Evolutionary conservation across 1,139 yeast species (phyloP).

Genomic region (Scheffersomyces titani): DNA sequence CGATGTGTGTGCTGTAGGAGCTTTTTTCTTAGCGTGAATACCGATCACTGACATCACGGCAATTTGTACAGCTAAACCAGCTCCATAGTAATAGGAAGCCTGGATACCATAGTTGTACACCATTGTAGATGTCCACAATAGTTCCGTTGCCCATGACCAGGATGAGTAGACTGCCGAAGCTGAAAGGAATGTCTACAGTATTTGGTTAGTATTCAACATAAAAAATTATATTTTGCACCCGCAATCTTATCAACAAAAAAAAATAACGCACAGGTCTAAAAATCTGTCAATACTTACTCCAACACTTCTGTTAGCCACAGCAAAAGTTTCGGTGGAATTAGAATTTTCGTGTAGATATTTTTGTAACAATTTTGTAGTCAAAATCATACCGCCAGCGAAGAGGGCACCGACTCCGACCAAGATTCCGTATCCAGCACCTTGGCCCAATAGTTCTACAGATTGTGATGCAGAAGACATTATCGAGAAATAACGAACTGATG

Average conservation of each 20-base stretch:
- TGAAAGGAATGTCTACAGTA: conserved; percentile 12
- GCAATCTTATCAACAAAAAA: not conserved
- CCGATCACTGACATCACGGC: conserved; percentile 30
- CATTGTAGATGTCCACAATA: conserved; percentile 25
- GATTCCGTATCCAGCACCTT: conserved; percentile 31
- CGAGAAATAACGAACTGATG: no score
- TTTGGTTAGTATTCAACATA: not conserved
- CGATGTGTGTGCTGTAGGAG: conserved; percentile 30
- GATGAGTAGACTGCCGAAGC: conserved; percentile 29
- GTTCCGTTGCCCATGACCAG: conserved; percentile 36
- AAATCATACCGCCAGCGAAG: conserved; percentile 31
- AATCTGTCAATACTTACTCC: conserved; percentile 16
- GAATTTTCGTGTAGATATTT: conserved; percentile 29
- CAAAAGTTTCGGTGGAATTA: conserved; percentile 30
- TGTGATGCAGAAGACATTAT: conserved; percentile 2
- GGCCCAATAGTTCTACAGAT: conserved; percentile 13
- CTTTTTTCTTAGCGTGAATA: conserved; percentile 31
- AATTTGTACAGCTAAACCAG: conserved; percentile 32
- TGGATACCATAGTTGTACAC: conserved; percentile 31
- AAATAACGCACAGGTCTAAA: not conserved
- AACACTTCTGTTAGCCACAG: conserved; percentile 30
- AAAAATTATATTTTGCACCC: not conserved
- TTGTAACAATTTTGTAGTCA: conserved; percentile 23
- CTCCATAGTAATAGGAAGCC: conserved; percentile 27
- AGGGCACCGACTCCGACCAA: conserved; percentile 31